A percentile compares a stretch with the other conserved stretches of the same genome.
phyloP scores from a whole-genome alignment of 2,329 filamentous ascomycete genomes.

The Penicillium sp. region DNA sequence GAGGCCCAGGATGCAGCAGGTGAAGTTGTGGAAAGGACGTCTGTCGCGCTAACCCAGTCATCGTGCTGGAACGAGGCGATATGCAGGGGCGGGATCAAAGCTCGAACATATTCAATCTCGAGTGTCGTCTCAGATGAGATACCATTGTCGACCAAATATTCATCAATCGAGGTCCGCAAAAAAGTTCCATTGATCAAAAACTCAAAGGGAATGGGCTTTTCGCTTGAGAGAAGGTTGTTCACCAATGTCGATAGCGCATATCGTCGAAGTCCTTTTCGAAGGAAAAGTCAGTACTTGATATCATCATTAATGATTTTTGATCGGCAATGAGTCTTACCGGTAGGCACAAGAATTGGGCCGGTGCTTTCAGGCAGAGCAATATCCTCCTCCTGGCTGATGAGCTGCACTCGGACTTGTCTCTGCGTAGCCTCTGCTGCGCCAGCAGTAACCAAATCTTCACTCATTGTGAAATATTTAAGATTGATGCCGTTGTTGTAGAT shows the following conservation, averaged over 20 bases:
- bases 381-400: constrained; percentile 52
- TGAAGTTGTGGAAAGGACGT: constrained; percentile 70
- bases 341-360: constrained; percentile 57
- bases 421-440: constrained; percentile 29
- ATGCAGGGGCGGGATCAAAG: constrained; percentile 82
- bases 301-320: background rate
- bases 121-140: constrained; percentile 85
- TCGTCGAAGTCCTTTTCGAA: constrained; percentile 50
- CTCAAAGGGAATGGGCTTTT: constrained; percentile 63
- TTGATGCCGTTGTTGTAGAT: constrained; percentile 16
- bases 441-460: constrained; percentile 19
- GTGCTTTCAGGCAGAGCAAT: constrained; percentile 54
- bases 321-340: constrained; percentile 40
- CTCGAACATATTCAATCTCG: constrained; percentile 88
- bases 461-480: constrained; percentile 23
- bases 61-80: constrained; percentile 94
- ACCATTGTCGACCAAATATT: constrained; percentile 81
- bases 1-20: constrained; percentile 58
- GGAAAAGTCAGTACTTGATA: constrained; percentile 12
- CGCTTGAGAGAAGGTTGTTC: constrained; percentile 57
- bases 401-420: constrained; percentile 54
- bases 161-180: constrained; percentile 81
- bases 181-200: constrained; percentile 95
- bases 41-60: constrained; percentile 89
- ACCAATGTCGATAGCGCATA: constrained; percentile 62